A percentile compares a stretch with the other conserved stretches of the same genome.
These are phyloP conservation scores for Candida tunisiensis DNA, from an alignment of 1,139 yeast genomes.

Conservation along the genomic window DNA sequence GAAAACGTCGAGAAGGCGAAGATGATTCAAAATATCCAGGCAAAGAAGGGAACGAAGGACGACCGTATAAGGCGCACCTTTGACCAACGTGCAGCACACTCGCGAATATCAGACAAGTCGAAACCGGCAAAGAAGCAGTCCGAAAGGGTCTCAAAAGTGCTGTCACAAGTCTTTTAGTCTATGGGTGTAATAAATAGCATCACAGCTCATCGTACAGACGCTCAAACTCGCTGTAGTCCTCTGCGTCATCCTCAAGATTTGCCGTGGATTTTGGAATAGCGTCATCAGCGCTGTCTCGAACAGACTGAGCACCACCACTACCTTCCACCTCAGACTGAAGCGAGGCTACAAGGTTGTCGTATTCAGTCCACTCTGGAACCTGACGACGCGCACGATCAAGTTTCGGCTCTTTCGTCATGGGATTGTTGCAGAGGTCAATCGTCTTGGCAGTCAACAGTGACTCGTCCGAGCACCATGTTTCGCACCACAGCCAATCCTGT, in stretches of 20 bases:
- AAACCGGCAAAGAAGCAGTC: slow-evolving; percentile 4
- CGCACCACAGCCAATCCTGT: slow-evolving; percentile 87
- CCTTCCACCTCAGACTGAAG: slow-evolving; percentile 10
- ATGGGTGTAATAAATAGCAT: neutral
- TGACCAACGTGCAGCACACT: slow-evolving; percentile 12
- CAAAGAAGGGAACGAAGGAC: slow-evolving; percentile 18
- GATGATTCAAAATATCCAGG: slow-evolving; percentile 53
- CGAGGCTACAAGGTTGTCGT: slow-evolving; percentile 35
- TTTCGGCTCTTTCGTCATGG: slow-evolving; percentile 63
- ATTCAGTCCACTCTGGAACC: slow-evolving; percentile 59
- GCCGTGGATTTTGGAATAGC: neutral
- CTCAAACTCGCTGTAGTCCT: slow-evolving; percentile 2
- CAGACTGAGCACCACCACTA: slow-evolving; percentile 2
- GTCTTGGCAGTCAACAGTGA: slow-evolving; percentile 47
- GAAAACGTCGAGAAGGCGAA: slow-evolving; percentile 76
- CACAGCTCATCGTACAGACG: slow-evolving; percentile 16
- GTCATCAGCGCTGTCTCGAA: slow-evolving; percentile 1
- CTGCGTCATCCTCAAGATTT: neutral
- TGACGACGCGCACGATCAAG: slow-evolving; percentile 57
- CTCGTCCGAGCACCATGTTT: slow-evolving; percentile 77
- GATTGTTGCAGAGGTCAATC: slow-evolving; percentile 72
- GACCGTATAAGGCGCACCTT: slow-evolving; percentile 11
- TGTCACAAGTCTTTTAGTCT: slow-evolving; percentile 3
- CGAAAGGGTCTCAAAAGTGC: slow-evolving; percentile 10
- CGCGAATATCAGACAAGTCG: slow-evolving; percentile 7